phyloP scores from a whole-genome alignment of 352 stramenopile species.

The Phytophthora hibernalis region DNA sequence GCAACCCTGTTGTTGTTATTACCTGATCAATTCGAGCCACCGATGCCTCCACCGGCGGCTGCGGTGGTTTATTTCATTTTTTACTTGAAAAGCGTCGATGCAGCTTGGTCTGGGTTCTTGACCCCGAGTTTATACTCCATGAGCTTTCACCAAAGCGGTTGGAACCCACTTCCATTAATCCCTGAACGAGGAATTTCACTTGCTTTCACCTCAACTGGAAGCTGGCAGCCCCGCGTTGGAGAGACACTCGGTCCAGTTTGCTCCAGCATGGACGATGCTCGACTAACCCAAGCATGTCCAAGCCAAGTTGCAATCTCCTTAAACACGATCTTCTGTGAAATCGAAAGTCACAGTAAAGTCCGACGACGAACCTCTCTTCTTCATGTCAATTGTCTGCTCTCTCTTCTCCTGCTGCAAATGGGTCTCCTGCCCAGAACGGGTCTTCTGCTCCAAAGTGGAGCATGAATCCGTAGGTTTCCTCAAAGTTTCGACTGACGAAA shows the following conservation, averaged over 20 bases:
- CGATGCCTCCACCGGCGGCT: not conserved
- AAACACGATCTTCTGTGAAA: conserved; percentile 53
- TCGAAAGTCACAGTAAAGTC: conserved; percentile 38
- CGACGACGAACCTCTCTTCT: not conserved
- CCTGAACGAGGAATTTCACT: conserved; percentile 74
- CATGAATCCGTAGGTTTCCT: no score
- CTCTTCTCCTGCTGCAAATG: conserved; percentile 13
- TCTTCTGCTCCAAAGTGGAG: no score
- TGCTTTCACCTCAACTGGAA: conserved; percentile 66
- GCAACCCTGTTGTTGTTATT: conserved; percentile 16
- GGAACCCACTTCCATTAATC: conserved; percentile 70
- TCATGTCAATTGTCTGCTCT: not conserved
- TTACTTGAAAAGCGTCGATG: conserved; percentile 75
- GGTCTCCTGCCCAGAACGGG: not conserved
- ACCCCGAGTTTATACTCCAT: conserved; percentile 71
- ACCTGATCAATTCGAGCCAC: not conserved
- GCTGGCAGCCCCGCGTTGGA: conserved; percentile 51
- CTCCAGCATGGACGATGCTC: conserved; percentile 30
- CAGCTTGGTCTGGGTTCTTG: conserved; percentile 76
- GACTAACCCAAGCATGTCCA: conserved; percentile 39
- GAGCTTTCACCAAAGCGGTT: conserved; percentile 76
- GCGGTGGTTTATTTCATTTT: conserved; percentile 39
- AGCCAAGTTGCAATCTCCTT: conserved; percentile 44
- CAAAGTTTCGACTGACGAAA: no score
- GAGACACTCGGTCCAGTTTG: conserved; percentile 38